Conservation (phyloP, 805 yeast genomes). For the Candida gorgasii region DNA sequence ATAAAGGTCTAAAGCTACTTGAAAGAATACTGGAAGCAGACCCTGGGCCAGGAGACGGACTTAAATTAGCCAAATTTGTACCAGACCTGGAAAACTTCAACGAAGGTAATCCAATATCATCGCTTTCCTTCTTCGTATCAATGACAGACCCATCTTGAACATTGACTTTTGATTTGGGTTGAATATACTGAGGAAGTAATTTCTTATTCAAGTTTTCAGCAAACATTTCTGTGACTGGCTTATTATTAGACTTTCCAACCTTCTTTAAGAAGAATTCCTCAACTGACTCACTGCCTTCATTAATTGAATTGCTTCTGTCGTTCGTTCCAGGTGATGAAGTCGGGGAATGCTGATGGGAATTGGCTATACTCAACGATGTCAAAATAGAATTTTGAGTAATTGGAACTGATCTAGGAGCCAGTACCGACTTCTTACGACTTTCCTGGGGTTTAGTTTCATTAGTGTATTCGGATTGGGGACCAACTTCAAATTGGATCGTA, state of each 20-base stretch:
- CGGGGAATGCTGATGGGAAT: constrained; percentile 18
- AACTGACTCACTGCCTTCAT: constrained; percentile 10
- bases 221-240: constrained; percentile 7
- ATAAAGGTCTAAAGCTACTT: constrained; percentile 5
- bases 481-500: constrained; percentile 67
- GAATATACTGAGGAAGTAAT: constrained; percentile 36
- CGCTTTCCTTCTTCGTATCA: constrained; percentile 32
- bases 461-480: constrained; percentile 13
- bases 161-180: constrained; percentile 45
- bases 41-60: constrained; percentile 2
- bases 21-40: too few species aligned
- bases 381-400: constrained; percentile 27
- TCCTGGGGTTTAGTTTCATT: constrained; percentile 1
- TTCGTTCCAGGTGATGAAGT: constrained; percentile 8
- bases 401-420: constrained; percentile 12
- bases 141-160: constrained; percentile 32
- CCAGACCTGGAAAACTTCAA: constrained; percentile 35
- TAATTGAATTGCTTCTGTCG: background rate
- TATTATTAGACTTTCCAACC: background rate
- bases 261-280: constrained; percentile 17
- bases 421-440: constrained; percentile 4
- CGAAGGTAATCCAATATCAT: constrained; percentile 36
- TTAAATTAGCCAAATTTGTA: constrained; percentile 22
- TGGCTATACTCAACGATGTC: constrained; percentile 40
- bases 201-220: constrained; percentile 28